Evolutionary conservation across 345 rosid species (phyloP).

Genomic region (Luvunga scandens): DNA sequence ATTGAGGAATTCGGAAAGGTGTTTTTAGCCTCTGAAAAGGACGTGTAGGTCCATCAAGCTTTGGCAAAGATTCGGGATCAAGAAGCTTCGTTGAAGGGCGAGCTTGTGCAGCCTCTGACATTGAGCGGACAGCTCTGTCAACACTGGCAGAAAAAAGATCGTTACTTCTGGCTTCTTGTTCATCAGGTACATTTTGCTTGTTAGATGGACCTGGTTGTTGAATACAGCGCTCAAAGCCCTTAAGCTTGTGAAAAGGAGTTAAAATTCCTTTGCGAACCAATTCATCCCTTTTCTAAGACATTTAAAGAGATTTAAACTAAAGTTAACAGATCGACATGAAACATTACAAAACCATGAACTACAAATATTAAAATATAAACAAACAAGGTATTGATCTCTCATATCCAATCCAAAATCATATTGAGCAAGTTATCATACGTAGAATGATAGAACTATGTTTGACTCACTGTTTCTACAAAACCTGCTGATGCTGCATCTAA

Average conservation of each 20-base stretch:
- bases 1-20: slow-evolving; percentile 41
- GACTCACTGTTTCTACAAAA: slow-evolving; percentile 85
- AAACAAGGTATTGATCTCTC: slow-evolving; percentile 3
- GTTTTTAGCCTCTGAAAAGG: slow-evolving; percentile 75
- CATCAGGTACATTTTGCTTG: slow-evolving; percentile 29
- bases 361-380: not conserved
- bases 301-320: slow-evolving; percentile 10
- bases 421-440: not conserved
- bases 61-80: slow-evolving; percentile 68
- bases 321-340: slow-evolving; percentile 17
- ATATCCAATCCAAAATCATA: slow-evolving; percentile 12
- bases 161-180: slow-evolving; percentile 43
- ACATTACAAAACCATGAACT: not conserved
- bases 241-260: slow-evolving; percentile 92
- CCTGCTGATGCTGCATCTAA: slow-evolving; percentile 84
- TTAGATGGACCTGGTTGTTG: slow-evolving; percentile 60
- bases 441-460: not conserved
- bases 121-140: slow-evolving; percentile 55
- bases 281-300: slow-evolving; percentile 92
- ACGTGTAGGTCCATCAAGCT: slow-evolving; percentile 71
- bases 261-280: slow-evolving; percentile 90
- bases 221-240: slow-evolving; percentile 86
- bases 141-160: slow-evolving; percentile 50
- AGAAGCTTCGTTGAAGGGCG: slow-evolving; percentile 85
- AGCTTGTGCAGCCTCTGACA: slow-evolving; percentile 69